Base-by-base conservation (phyloP, 257 asterid genomes). In the Henckelia pumila region DNA sequence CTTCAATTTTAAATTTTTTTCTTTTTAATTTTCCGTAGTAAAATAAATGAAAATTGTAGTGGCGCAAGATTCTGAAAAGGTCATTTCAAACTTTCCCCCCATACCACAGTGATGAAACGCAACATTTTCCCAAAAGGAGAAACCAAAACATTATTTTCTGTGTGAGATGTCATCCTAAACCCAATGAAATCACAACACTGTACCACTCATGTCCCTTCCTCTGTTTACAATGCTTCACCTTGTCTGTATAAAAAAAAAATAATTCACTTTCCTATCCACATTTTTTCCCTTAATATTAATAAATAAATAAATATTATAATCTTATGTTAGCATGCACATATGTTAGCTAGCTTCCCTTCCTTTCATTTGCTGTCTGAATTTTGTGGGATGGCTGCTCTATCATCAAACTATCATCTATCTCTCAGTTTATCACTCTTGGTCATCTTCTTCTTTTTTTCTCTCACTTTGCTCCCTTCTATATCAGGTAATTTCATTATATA, bases 391-490 rank as follows among this genome's bases (percentile, higher is more conserved):
- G 74, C 74, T 82, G 77, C 86, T 64, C 67, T 64, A 47, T 56
- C 88, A 72, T 77, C 59, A 82, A 82, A 72, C 64, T 53, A 74
- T 75, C 76, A 69, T 78, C 72, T 85, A 44, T 57, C 71, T 30
- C 77, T 77, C 67, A 78, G 74, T 64, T 63, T 77, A 30, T 69
- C 79, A 33, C 50, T 71, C 73, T 55, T 72, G 58, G 63, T 80
- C 8, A 66, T 83, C 76, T 63, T 83, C 69, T 73, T 76, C 56
- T 73, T 69, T 29, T 73, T 69, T 29, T 78, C 80, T 30, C 82
- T 78, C 77, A 63, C 79, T 65, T 64, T 83, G 37, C 61, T 73
- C 30, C 76, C 78, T 30, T 78, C 80, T 63, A 64, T 68, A 50
- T 80, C 86, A 80, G 91, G 91, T 85, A 78, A n/a, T n/a, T n/a